A percentile compares a stretch with the other conserved stretches of the same genome.
These are phyloP conservation scores for Colletotrichum liriopes DNA, from an alignment of 2,329 filamentous ascomycete genomes.

Conservation along the genomic window DNA sequence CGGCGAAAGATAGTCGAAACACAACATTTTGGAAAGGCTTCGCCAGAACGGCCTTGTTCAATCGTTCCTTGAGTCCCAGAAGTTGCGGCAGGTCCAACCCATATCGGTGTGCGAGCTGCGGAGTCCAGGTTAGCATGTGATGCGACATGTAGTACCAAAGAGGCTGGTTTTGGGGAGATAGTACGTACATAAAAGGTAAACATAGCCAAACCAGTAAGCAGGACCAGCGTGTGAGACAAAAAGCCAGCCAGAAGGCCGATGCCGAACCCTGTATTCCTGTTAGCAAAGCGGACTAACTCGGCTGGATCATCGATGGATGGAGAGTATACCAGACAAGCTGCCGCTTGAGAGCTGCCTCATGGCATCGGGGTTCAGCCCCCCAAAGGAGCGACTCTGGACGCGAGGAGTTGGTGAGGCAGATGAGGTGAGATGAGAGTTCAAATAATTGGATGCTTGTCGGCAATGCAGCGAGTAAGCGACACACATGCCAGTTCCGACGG, in stretches of 20 bases:
- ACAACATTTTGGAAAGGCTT: conserved; percentile 37
- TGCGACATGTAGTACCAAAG: background rate
- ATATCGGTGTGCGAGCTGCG: conserved; percentile 53
- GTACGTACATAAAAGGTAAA: conserved; percentile 73
- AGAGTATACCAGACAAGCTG: conserved; percentile 29
- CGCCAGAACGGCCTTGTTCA: conserved; percentile 46
- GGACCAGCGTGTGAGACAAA: conserved; percentile 79
- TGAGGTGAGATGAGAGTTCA: conserved; percentile 8
- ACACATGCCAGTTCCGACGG: conserved; percentile 36
- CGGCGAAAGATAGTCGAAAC: conserved; percentile 70
- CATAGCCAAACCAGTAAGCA: conserved; percentile 77
- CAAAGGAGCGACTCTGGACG: conserved; percentile 3
- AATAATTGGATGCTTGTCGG: conserved; percentile 10
- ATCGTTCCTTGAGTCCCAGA: conserved; percentile 50
- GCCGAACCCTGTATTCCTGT: conserved; percentile 67
- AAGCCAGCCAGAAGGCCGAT: conserved; percentile 76
- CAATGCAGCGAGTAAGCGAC: conserved; percentile 18
- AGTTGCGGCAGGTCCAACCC: conserved; percentile 53
- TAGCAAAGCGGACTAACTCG: background rate
- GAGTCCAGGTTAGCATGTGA: conserved; percentile 3
- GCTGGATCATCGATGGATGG: too few species aligned
- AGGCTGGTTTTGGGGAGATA: background rate
- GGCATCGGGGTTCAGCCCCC: conserved; percentile 27
- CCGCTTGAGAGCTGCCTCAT: conserved; percentile 41
- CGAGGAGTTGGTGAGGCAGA: background rate